These are phyloP conservation scores for Rubus parviflorus DNA, from an alignment of 306 rosid species.

Conservation along the genomic window DNA sequence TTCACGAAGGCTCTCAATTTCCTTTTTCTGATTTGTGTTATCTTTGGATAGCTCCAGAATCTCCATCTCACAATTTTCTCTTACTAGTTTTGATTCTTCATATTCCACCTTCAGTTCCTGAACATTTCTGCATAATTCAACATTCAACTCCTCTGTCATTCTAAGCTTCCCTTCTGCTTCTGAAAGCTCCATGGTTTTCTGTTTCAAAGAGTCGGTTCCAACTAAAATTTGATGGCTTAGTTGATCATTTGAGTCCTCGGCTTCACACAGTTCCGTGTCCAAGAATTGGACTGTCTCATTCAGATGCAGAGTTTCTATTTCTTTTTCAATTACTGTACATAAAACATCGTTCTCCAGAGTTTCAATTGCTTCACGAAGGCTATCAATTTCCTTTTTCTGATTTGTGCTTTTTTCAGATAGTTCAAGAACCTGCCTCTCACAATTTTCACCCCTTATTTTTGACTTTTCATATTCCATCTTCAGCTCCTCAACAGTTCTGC, in stretches of 20 bases:
- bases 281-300: constrained; percentile 48
- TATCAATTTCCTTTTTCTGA: constrained; percentile 60
- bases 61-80: constrained; percentile 54
- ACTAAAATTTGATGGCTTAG: constrained; percentile 48
- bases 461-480: constrained; percentile 59
- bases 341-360: constrained; percentile 49
- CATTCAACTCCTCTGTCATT: constrained; percentile 52
- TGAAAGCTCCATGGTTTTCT: constrained; percentile 55
- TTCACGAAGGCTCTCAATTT: constrained; percentile 58
- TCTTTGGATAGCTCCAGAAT: constrained; percentile 63
- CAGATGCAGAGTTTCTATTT: constrained; percentile 31
- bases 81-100: constrained; percentile 40
- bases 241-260: constrained; percentile 42
- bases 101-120: constrained; percentile 62
- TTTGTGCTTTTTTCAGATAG: constrained; percentile 50
- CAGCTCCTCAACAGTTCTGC: constrained; percentile 55
- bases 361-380: constrained; percentile 53
- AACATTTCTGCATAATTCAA: constrained; percentile 49
- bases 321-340: constrained; percentile 55
- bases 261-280: constrained; percentile 52
- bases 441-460: constrained; percentile 37
- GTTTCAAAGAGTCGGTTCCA: constrained; percentile 45
- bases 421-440: constrained; percentile 59
- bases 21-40: constrained; percentile 53
- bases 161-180: constrained; percentile 63